Base-by-base conservation (phyloP, 83 land plant genomes). In the Diphasiastrum complanatum region DNA sequence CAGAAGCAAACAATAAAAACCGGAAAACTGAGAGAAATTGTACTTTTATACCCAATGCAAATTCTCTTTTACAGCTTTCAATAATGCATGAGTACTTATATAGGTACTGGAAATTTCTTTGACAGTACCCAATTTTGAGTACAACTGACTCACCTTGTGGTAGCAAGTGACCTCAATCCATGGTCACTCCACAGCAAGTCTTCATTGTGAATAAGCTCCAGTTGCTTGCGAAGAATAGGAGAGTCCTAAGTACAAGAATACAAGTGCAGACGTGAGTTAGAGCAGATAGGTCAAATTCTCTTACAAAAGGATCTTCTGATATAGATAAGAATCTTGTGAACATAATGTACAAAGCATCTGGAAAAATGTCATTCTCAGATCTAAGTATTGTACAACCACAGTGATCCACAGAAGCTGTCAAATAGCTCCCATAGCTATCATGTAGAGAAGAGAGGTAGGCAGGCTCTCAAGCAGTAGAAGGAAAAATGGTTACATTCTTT, bases 111-210 rank as follows among this genome's bases (percentile, higher is more conserved):
- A n/a, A 25, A 34, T 19, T 11, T 3, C 19, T 31, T 19, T 24
- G 33, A 33, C 34, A 53, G 5, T 31, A 53, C 20, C 27, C 2
- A 30, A 14, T 0, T 11, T 34, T 10, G 33, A 31, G 19, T 53
- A 25, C 31, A 24, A 47, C 19, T 8, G 23, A 30, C 23, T 20
- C 43, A 92, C 96, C 99, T 95, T 65, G 96, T 84, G 54, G 76
- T 89, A 45, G 99, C 63, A 26, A 89, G 87, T 23, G 99, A 95
- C 14, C 99, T 84, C 25, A 95, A 71, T 34, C 99, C 99, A 78
- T 63, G 89, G n/a, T 70, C 69, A 19, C 97, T 86, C 99, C 99
- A 95, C 49, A 95, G 75, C 33, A 69, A 56, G 36, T 80, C 73
- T 36, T 71, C 58, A 57, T 89, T 75, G 26, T 71, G 77, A 20